Evolutionary conservation across 2,329 filamentous ascomycete genomes (phyloP).

Genomic region (Rhinocladiella similis): DNA sequence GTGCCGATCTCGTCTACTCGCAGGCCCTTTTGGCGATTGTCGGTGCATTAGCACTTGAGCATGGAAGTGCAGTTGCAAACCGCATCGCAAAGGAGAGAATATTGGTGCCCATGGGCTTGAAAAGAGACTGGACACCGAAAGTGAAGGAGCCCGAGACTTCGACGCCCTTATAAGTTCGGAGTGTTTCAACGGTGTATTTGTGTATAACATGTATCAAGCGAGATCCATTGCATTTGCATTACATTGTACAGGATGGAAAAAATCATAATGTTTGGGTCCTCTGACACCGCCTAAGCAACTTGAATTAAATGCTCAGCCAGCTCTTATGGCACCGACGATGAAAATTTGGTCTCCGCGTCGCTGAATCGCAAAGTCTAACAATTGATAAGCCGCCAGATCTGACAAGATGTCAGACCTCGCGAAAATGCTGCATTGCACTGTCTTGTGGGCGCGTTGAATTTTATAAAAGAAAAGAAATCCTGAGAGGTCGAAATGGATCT

Average conservation of each 20-base stretch:
- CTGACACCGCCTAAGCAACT: constrained; percentile 82
- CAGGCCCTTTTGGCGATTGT: constrained; percentile 82
- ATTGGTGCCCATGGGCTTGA: constrained; percentile 53
- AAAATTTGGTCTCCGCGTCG: constrained; percentile 57
- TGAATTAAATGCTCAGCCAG: constrained; percentile 63
- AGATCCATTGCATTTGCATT: neutral
- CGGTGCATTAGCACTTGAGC: constrained; percentile 85
- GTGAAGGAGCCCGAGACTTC: constrained; percentile 26
- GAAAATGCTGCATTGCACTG: constrained; percentile 77
- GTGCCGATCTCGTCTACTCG: constrained; percentile 71
- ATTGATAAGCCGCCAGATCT: constrained; percentile 56
- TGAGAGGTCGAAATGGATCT: no score
- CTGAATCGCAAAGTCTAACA: constrained; percentile 65
- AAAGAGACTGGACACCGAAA: constrained; percentile 29
- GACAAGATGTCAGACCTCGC: constrained; percentile 69
- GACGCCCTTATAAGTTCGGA: constrained; percentile 4
- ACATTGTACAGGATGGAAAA: constrained; percentile 11
- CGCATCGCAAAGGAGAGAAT: constrained; percentile 75
- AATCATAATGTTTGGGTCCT: constrained; percentile 66
- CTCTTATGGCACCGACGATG: constrained; percentile 65
- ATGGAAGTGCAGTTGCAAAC: constrained; percentile 75
- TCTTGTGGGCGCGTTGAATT: constrained; percentile 73
- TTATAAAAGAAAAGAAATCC: constrained; percentile 40
- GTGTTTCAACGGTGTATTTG: neutral
- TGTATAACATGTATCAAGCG: constrained; percentile 9